Evolutionary conservation across 139 green algal species (phyloP).

Genomic region (Chlorokybus atmophyticus): DNA sequence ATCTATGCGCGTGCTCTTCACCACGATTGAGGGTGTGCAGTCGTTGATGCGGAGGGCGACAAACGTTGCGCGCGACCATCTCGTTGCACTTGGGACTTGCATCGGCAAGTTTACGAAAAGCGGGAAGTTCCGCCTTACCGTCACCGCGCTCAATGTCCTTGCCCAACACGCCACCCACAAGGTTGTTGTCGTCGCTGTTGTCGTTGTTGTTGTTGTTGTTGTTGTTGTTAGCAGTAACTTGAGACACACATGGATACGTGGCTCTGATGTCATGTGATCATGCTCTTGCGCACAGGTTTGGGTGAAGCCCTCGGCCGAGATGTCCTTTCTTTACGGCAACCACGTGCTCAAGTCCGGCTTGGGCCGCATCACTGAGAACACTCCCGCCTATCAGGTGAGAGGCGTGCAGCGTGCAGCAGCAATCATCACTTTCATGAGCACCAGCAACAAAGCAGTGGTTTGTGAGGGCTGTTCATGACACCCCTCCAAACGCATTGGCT

Average conservation of each 20-base stretch:
- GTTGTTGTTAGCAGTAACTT: no score
- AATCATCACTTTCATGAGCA: no score
- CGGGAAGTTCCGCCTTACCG: constrained; percentile 84
- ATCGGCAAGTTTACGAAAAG: constrained; percentile 94
- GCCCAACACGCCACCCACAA: constrained; percentile 89
- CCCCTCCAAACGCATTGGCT: background rate
- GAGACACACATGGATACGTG: no score
- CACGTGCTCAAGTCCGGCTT: constrained; percentile 93
- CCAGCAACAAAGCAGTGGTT: no score
- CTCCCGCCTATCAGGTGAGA: constrained; percentile 41
- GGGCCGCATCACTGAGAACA: constrained; percentile 92
- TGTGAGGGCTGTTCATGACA: no score
- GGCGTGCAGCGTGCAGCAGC: no score
- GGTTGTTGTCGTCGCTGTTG: no score
- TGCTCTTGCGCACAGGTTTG: no score
- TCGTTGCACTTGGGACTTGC: constrained; percentile 73
- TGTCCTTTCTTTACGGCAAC: constrained; percentile 98
- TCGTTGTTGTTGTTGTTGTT: no score
- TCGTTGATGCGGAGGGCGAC: constrained; percentile 10
- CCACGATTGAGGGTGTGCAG: no score
- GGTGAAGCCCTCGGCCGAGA: constrained; percentile 92
- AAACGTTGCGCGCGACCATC: constrained; percentile 69
- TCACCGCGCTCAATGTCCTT: constrained; percentile 81
- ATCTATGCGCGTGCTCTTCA: no score
- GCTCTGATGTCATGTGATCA: no score